Base-by-base conservation (phyloP, 2,329 filamentous ascomycete species). In the Exophiala oligosperma region DNA sequence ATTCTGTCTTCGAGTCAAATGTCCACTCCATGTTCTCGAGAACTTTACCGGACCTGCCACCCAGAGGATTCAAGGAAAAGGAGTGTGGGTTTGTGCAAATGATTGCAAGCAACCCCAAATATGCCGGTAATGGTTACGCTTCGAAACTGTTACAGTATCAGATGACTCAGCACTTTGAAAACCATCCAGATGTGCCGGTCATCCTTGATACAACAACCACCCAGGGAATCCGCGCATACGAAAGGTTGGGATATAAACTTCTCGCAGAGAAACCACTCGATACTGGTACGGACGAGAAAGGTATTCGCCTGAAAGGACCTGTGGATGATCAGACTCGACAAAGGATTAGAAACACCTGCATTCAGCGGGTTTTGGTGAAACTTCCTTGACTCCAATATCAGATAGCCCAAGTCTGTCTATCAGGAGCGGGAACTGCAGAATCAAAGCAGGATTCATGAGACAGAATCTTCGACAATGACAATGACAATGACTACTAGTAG, bases 11-110 rank as follows among this genome's bases (percentile, higher is more conserved):
- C 41, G 60, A 62, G 35, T 49, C 47, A 21, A 62, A 62, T 43
- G 49, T 60, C 37, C 28, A 40, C n/a, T 57, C 57, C 7, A 62
- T 62, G 60, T 57, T 56, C 38, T 14, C 38, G 2, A 50, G 50
- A 11, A 60, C 50, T 17, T 51, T 62, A 9, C 53, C 53, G 32
- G 50, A 57, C 26, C 29, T 59, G 9, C 55, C 48, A 11, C 55
- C 55, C 3, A 47, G 12, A 8, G 60, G 60, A 24, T 53, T 54
- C 32, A 44, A 51, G 17, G 46, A 51, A 4, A 28, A 38, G 7
- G 56, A 62, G 1, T 62, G 60, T 28, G 60, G 53, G n/a, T 62
- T 62, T 37, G 50, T 60, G 26, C 60, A 60, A 46, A 62, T 62
- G 54, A 46, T 62, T 28, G 60, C 60, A 17, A 53, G 44, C 23